Evolutionary conservation across 2,329 filamentous ascomycete genomes (phyloP).

Genomic region (Alternaria hordeiaustralica): DNA sequence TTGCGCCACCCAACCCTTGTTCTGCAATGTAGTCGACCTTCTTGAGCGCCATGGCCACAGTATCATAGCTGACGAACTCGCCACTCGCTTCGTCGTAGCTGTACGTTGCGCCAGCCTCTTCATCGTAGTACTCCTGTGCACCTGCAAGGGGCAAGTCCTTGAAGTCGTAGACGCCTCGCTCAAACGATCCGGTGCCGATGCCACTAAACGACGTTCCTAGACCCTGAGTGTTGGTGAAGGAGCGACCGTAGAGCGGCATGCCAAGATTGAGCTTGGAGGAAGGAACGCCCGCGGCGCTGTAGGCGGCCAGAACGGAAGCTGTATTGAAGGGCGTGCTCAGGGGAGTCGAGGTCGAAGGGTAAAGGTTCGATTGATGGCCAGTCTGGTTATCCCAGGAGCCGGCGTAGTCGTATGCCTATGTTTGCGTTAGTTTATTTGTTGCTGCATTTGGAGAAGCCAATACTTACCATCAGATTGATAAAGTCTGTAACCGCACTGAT

Average conservation of each 20-base stretch:
- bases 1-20: constrained; percentile 78
- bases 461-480: constrained; percentile 56
- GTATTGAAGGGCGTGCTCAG: constrained; percentile 79
- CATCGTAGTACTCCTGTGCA: constrained; percentile 69
- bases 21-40: constrained; percentile 77
- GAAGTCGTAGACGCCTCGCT: constrained; percentile 80
- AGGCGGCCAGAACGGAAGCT: constrained; percentile 72
- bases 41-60: constrained; percentile 66
- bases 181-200: constrained; percentile 81
- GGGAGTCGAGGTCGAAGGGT: constrained; percentile 63
- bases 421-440: not conserved
- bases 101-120: constrained; percentile 72
- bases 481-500: constrained; percentile 56
- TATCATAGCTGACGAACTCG: constrained; percentile 80
- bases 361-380: constrained; percentile 84
- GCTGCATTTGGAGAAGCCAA: not conserved
- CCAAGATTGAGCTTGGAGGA: constrained; percentile 81
- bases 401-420: constrained; percentile 60
- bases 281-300: constrained; percentile 66
- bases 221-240: constrained; percentile 80
- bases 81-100: constrained; percentile 70
- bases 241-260: constrained; percentile 90
- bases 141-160: constrained; percentile 78
- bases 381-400: constrained; percentile 77
- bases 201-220: constrained; percentile 73